phyloP scores from a whole-genome alignment of 345 rosid species.

The Eucalyptus pauciflora region DNA sequence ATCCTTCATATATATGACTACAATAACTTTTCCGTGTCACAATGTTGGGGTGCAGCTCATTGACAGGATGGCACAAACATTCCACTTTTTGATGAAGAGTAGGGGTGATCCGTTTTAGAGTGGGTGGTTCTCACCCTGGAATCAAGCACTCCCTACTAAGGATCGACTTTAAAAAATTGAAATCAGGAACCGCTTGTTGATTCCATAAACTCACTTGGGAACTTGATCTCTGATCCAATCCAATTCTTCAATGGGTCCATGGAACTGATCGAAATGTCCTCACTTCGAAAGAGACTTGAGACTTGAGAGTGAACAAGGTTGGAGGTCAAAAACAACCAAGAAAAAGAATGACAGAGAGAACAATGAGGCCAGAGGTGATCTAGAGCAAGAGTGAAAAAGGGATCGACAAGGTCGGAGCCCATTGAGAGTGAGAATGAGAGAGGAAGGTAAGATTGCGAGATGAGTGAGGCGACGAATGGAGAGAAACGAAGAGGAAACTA shows the following conservation, averaged over 20 bases:
- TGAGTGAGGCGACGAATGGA: background rate
- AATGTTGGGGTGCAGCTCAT: background rate
- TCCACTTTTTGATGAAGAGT: background rate
- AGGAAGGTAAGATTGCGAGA: background rate
- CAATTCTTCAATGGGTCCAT: background rate
- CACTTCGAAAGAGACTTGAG: background rate
- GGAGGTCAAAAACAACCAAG: background rate
- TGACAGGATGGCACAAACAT: background rate
- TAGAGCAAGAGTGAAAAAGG: background rate
- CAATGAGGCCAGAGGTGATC: background rate
- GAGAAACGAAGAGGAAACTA: background rate
- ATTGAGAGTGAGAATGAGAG: background rate
- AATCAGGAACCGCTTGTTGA: too few species aligned
- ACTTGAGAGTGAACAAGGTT: background rate
- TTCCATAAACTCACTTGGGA: background rate
- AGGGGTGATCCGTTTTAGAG: too few species aligned
- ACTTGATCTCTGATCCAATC: background rate
- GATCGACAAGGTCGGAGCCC: background rate
- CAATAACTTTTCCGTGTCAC: background rate
- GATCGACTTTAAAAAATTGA: too few species aligned
- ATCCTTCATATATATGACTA: background rate
- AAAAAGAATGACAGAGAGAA: background rate
- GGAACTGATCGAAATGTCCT: background rate
- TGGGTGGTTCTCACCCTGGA: too few species aligned
- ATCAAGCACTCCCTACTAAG: too few species aligned